A percentile compares a stretch with the other conserved stretches of the same genome.
Conservation (phyloP, 192 early-diverging fungal genomes). For the Backusella macrospora region DNA sequence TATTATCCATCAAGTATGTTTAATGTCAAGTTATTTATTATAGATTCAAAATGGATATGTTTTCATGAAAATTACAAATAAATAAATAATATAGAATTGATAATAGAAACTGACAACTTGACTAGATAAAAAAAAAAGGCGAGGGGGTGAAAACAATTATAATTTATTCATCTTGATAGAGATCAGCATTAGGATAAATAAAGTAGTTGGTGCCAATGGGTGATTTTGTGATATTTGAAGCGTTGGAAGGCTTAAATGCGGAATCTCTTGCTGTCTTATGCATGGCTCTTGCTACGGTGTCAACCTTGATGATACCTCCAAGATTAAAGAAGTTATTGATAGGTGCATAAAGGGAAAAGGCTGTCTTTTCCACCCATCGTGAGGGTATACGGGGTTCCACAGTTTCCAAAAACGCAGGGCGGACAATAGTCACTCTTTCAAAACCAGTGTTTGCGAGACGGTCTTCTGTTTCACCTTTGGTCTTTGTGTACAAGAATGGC, state of each 20-base stretch:
- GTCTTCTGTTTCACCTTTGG: constrained; percentile 82
- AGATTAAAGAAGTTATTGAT: constrained; percentile 11
- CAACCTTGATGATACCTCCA: constrained; percentile 7
- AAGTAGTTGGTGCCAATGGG: not conserved
- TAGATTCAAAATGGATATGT: too few species aligned
- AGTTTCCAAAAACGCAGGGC: constrained; percentile 53
- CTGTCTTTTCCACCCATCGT: constrained; percentile 15
- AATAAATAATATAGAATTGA: too few species aligned
- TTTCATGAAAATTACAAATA: too few species aligned
- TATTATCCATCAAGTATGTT: too few species aligned
- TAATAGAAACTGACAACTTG: too few species aligned
- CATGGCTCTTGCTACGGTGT: constrained; percentile 31
- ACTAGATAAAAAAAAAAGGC: too few species aligned
- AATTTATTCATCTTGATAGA: not conserved
- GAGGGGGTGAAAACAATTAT: not conserved
- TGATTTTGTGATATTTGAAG: not conserved
- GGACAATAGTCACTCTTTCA: constrained; percentile 64
- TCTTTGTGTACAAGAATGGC: constrained; percentile 65
- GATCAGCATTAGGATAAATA: not conserved
- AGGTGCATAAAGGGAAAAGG: not conserved
- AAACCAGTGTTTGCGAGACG: constrained; percentile 65
- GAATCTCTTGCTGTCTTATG: not conserved
- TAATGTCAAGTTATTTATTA: too few species aligned
- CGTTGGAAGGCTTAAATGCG: not conserved
- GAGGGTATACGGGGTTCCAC: constrained; percentile 45